Base-by-base conservation (phyloP, 306 rosid genomes). In the Cicer cuneatum region DNA sequence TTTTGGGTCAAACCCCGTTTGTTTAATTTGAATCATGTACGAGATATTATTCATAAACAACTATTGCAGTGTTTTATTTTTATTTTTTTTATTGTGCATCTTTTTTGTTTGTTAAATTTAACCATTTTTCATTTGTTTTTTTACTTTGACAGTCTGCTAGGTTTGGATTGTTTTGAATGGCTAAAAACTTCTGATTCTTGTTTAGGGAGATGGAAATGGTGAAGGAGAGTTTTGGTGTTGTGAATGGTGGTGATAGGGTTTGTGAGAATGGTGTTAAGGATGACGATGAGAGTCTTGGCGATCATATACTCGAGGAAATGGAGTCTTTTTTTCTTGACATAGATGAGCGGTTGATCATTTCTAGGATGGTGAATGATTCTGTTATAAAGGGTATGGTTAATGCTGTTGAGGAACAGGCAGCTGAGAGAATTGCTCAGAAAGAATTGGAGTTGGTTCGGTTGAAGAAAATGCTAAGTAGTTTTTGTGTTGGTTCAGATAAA, bases 341-440 rank as follows among this genome's bases (percentile, higher is more conserved):
- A 2, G 72, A 83, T 47, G 93, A 84, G 33, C 81, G 85, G 84
- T 59, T 92, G 84, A 83, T 84, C 35, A 76, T 95, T n/a, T 92
- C 97, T 5, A 85, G 97, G 84, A 84, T 92, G 97, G 99, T 92
- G 51, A 89, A 90, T 60, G 98, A 95, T 66, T 87, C 96, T 12
- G 79, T 95, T 61, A 78, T 92, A 53, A 92, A 83, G 86, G 97
- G 97, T 69, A 84, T 87, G 88, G 89, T 95, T 78, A 80, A 81
- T 82, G 97, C 93, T 1, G 62, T 95, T 38, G 81, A 85, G 64
- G 83, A 87, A 59, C 92, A 86, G 72, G 93, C 97, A 18, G 86
- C 75, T 19, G 93, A 90, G 90, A 86, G 76, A 80, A 81, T 94
- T 46, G 76, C 90, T 48, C 84, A 63, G 83, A 94, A 90, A 83